Evolutionary conservation across 1,139 yeast species (phyloP), one percentile per base, ranked within the genome.

Genomic region (Saccharomyces pastorianus): DNA sequence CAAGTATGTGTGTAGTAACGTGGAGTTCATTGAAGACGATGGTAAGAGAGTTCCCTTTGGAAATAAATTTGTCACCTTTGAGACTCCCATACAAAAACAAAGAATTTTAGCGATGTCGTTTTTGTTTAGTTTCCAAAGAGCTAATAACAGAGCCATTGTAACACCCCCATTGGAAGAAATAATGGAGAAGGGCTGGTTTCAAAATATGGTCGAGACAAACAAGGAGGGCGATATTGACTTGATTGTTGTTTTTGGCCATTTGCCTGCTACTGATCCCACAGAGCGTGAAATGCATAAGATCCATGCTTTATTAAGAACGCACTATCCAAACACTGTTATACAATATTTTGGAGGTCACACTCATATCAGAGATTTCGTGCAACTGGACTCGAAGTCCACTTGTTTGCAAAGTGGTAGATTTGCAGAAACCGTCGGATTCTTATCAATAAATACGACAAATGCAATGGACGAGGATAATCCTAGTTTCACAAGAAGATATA

Each of bases 321-420:
- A 69, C 44, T 85, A 80, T 64, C 91, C 95, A 1, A 65, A 75
- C 29, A 77, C 79, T 0, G 76, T 84, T 1, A 87, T 93, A 51
- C 96, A 89, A 65, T 87, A 87, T 65, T 84, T 93, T 68, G 98
- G 98, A 0, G 99, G 98, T 0, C 99, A 93, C 70, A 84, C 95
- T 46, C 99, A 93, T 68, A 83, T 93, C 42, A 76, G 99, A 59
- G 98, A 93, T 70, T 91, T 85, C 68, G 77, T 80, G 5, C 74
- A 82, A 5, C 76, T 82, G 56, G 99, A 93, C 66, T 71, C 74
- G 1, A 74, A 73, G 53, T 80, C 95, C 31, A 82, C 88, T 0
- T 96, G 85, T 0, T 70, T 93, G 28, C 96, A 91, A 70, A 87
- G 96, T 63, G 99, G 99, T 0, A 76, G 97, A 52, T 93, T 87